These are phyloP conservation scores for Malassezia brasiliensis DNA, from an alignment of 1,284 basidiomycete species.

Conservation along the genomic window DNA sequence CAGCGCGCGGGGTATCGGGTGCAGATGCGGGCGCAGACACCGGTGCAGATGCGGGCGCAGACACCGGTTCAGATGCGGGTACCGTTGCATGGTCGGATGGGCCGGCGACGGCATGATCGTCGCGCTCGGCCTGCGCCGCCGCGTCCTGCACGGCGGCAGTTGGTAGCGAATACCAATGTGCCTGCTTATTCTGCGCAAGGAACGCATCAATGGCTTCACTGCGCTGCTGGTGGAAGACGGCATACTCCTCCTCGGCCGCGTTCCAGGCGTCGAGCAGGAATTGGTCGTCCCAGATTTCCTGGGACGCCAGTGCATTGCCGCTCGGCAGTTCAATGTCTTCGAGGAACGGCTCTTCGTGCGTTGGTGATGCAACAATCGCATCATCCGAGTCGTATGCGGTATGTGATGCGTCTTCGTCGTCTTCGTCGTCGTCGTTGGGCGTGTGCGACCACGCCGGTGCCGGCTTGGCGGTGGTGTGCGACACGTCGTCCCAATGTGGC, in stretches of 20 bases:
- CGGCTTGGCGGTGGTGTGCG: neutral
- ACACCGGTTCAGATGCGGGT: too few species aligned
- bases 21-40: too few species aligned
- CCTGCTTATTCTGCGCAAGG: neutral
- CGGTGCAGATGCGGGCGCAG: too few species aligned
- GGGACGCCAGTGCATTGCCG: neutral
- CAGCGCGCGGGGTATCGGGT: neutral
- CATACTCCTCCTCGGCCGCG: conserved; percentile 19
- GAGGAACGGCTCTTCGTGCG: conserved; percentile 2
- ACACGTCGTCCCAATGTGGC: conserved; percentile 14
- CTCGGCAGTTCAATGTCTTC: neutral
- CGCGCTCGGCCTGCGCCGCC: neutral
- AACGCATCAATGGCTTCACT: neutral
- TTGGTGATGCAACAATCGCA: conserved; percentile 14
- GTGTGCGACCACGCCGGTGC: neutral
- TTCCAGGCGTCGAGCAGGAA: conserved; percentile 20
- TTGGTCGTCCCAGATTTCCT: conserved; percentile 23
- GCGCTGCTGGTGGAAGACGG: conserved; percentile 12
- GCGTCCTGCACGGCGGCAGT: neutral
- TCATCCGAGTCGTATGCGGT: conserved; percentile 9
- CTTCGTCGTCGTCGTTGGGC: neutral
- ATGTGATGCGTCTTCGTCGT: neutral
- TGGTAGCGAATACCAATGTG: conserved; percentile 7
- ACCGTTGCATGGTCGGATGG: too few species aligned
- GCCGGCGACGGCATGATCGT: too few species aligned